Conservation (phyloP, 371 early-diverging fungal genomes). For the Synchytrium microbalum region DNA sequence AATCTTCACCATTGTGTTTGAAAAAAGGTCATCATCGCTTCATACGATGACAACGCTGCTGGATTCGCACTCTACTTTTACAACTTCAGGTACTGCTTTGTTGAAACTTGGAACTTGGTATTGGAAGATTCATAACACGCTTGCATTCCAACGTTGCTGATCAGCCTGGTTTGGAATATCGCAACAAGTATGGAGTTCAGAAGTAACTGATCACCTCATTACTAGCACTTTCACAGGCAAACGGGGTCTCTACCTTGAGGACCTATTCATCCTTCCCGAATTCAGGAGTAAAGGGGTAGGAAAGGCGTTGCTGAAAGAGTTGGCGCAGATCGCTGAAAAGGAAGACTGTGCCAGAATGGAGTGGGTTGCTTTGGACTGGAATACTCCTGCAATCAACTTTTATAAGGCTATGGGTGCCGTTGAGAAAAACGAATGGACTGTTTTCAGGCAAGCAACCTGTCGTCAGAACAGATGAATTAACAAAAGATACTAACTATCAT, state of each 20-base stretch:
- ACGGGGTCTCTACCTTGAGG: slow-evolving; percentile 79
- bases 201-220: not conserved
- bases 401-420: slow-evolving; percentile 34
- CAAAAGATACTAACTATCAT: too few species aligned
- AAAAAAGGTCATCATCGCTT: not conserved
- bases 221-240: slow-evolving; percentile 29
- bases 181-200: too few species aligned
- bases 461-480: too few species aligned
- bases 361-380: slow-evolving; percentile 75
- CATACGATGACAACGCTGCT: slow-evolving; percentile 19
- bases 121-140: not conserved
- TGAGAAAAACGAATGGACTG: slow-evolving; percentile 27
- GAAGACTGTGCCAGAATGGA: slow-evolving; percentile 66
- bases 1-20: not conserved
- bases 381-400: slow-evolving; percentile 37
- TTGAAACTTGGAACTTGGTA: slow-evolving; percentile 14
- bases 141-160: too few species aligned
- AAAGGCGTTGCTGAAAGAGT: slow-evolving; percentile 51
- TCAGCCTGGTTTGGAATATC: too few species aligned
- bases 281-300: slow-evolving; percentile 69
- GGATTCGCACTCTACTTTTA: slow-evolving; percentile 76
- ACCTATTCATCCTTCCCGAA: slow-evolving; percentile 61
- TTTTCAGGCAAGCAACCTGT: too few species aligned
- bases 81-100: slow-evolving; percentile 67
- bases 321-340: slow-evolving; percentile 57